phyloP scores from a whole-genome alignment of 2,329 filamentous ascomycete species.

The Colletotrichum paranaense region DNA sequence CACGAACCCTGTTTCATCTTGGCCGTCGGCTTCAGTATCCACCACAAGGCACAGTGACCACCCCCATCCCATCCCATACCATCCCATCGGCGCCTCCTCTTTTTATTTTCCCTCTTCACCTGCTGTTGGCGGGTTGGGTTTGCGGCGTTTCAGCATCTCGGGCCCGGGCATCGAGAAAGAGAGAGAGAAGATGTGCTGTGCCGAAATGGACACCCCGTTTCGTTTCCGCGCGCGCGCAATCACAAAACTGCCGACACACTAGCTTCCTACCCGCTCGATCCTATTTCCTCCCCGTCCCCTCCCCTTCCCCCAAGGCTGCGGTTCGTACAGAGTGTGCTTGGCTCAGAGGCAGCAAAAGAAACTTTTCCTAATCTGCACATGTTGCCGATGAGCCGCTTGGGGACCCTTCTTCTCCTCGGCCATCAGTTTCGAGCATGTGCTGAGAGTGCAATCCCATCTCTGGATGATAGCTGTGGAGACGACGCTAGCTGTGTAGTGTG shows the following conservation, averaged over 20 bases:
- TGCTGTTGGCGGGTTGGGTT: neutral
- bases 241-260: neutral
- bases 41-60: neutral
- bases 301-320: neutral
- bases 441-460: slow-evolving; percentile 1
- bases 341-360: slow-evolving; percentile 5
- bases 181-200: neutral
- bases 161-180: slow-evolving; percentile 6
- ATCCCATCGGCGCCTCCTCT: neutral
- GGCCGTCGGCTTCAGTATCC: neutral
- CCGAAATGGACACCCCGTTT: slow-evolving; percentile 10
- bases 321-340: slow-evolving; percentile 22
- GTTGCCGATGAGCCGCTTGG: slow-evolving; percentile 1
- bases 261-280: slow-evolving; percentile 15
- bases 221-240: slow-evolving; percentile 13
- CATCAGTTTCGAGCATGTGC: slow-evolving; percentile 15
- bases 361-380: slow-evolving; percentile 11
- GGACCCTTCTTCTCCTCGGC: neutral
- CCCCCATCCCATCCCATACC: neutral
- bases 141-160: slow-evolving; percentile 28
- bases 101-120: neutral
- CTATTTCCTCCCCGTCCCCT: neutral
- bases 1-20: slow-evolving; percentile 31
- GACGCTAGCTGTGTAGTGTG: neutral
- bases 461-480: neutral